Percentiles rank a stretch among this genome's conserved stretches.
These are phyloP conservation scores for Arthonia radiata DNA, from an alignment of 495 filamentous ascomycete species.

Conservation along the genomic window DNA sequence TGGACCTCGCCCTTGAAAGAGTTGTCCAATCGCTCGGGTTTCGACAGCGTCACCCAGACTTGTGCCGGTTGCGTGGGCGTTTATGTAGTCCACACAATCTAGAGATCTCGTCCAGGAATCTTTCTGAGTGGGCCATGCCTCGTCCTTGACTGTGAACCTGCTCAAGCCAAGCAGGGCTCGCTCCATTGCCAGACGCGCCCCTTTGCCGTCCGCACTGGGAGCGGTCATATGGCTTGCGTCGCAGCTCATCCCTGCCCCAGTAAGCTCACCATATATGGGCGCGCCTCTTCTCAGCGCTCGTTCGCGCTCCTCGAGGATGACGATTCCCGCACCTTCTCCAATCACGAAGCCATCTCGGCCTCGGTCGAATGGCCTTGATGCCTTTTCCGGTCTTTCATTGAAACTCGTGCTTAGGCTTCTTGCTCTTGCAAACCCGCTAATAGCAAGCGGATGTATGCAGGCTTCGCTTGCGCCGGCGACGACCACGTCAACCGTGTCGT, in stretches of 20 bases:
- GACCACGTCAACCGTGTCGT: slow-evolving; percentile 84
- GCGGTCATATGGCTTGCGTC: slow-evolving; percentile 89
- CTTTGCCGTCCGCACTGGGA: slow-evolving; percentile 54
- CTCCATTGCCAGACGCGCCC: slow-evolving; percentile 66
- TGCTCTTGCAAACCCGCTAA: slow-evolving; percentile 74
- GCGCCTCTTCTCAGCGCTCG: slow-evolving; percentile 63
- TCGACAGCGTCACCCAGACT: slow-evolving; percentile 68
- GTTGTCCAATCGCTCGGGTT: slow-evolving; percentile 50
- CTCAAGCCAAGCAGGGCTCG: too few species aligned
- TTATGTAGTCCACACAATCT: slow-evolving; percentile 92
- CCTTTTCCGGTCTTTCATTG: slow-evolving; percentile 45
- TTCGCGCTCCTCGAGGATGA: slow-evolving; percentile 75
- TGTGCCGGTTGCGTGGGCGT: slow-evolving; percentile 85
- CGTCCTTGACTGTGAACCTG: too few species aligned
- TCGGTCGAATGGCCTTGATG: slow-evolving; percentile 76
- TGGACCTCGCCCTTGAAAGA: slow-evolving; percentile 44
- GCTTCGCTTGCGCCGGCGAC: slow-evolving; percentile 82
- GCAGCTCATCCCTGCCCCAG: slow-evolving; percentile 64
- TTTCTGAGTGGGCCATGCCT: too few species aligned
- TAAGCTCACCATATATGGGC: slow-evolving; percentile 67
- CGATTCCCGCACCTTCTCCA: slow-evolving; percentile 68
- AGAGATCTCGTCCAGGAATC: too few species aligned
- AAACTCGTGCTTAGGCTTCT: slow-evolving; percentile 59
- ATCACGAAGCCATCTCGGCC: slow-evolving; percentile 71
- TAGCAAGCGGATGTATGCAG: slow-evolving; percentile 82